These are phyloP conservation scores for Fusarium robinianum DNA, from an alignment of 2,329 filamentous ascomycete species.

Conservation along the genomic window DNA sequence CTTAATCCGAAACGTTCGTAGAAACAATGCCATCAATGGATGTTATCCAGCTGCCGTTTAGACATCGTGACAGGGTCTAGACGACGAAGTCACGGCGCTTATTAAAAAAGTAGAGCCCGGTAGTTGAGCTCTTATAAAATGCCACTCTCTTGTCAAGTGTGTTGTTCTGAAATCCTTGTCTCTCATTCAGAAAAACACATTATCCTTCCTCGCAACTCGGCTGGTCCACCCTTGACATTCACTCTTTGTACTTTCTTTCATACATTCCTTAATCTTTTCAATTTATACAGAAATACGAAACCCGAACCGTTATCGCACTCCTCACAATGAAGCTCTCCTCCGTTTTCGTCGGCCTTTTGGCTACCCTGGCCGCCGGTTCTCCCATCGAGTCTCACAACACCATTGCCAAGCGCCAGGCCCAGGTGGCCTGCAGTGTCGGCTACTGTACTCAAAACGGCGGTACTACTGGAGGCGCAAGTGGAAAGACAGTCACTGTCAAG, in stretches of 20 bases:
- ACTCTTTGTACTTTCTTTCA: neutral
- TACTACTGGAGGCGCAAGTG: slow-evolving; percentile 38
- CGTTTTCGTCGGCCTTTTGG: slow-evolving; percentile 18
- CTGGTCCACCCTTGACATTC: neutral
- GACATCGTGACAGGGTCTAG: no score
- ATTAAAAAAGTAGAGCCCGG: no score
- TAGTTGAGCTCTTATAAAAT: slow-evolving; percentile 26
- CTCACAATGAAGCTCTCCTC: slow-evolving; percentile 25
- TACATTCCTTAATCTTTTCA: neutral
- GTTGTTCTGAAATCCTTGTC: neutral
- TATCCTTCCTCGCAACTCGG: neutral
- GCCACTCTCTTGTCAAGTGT: neutral
- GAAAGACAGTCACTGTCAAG: slow-evolving; percentile 38
- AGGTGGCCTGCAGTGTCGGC: slow-evolving; percentile 48
- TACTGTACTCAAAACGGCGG: slow-evolving; percentile 43
- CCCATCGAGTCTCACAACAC: slow-evolving; percentile 19
- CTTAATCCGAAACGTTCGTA: no score
- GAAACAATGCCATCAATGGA: no score
- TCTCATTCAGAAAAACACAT: neutral
- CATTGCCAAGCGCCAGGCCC: slow-evolving; percentile 49
- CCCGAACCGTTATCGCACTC: no score
- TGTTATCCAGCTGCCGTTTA: no score
- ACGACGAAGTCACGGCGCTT: no score
- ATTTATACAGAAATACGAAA: no score
- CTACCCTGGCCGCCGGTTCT: slow-evolving; percentile 20